Percentiles rank a stretch among this genome's conserved stretches.
Evolutionary conservation across 208 protist genomes (phyloP).

Genomic region (Trypanosoma caninum): DNA sequence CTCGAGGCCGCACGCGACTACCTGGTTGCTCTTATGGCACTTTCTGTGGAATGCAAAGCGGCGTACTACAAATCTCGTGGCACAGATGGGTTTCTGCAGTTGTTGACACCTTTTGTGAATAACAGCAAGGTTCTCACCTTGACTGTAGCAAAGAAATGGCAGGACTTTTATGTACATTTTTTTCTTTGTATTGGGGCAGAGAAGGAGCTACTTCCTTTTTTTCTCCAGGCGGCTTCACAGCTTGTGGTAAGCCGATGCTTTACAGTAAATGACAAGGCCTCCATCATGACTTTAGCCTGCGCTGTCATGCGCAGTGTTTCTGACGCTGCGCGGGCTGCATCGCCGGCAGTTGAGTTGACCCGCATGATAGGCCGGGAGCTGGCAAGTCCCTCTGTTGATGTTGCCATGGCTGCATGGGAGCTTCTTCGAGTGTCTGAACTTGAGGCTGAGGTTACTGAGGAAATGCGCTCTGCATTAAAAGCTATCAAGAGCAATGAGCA

Average conservation of each 20-base stretch:
- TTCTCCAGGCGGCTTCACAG: constrained; percentile 40
- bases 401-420: constrained; percentile 52
- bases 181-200: constrained; percentile 31
- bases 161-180: constrained; percentile 41
- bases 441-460: constrained; percentile 44
- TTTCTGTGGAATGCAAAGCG: constrained; percentile 29
- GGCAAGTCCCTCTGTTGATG: constrained; percentile 52
- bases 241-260: constrained; percentile 65
- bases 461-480: constrained; percentile 49
- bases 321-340: background rate
- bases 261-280: constrained; percentile 64
- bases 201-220: constrained; percentile 26
- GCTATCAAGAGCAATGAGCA: constrained; percentile 47
- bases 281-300: constrained; percentile 50
- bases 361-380: constrained; percentile 61
- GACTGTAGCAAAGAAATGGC: constrained; percentile 38
- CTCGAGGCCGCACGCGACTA: constrained; percentile 40
- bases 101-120: constrained; percentile 70
- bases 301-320: constrained; percentile 45
- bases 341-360: constrained; percentile 22
- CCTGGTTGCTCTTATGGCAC: constrained; percentile 47
- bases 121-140: constrained; percentile 58
- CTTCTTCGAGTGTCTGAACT: constrained; percentile 44
- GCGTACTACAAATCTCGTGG: constrained; percentile 33
- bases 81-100: constrained; percentile 57